Conservation (phyloP, 805 yeast genomes). For the Kazachstania viticola region DNA sequence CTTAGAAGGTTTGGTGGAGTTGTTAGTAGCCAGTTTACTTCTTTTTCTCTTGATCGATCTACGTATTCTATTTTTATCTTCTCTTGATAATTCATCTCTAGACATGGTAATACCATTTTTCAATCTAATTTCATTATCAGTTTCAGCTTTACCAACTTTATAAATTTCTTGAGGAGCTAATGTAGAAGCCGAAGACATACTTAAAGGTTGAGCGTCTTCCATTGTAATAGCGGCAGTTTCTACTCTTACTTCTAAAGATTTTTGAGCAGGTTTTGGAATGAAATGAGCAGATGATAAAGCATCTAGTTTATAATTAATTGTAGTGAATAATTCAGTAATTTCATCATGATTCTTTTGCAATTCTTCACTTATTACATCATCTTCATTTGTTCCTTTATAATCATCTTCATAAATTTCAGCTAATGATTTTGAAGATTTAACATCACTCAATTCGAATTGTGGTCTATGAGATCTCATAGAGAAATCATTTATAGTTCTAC, state of each 20-base stretch:
- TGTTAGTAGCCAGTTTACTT: conserved; percentile 34
- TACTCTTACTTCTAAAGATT: conserved; percentile 68
- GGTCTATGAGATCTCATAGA: conserved; percentile 41
- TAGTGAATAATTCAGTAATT: conserved; percentile 51
- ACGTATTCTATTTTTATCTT: conserved; percentile 78
- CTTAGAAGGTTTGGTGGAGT: conserved; percentile 22
- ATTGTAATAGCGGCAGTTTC: conserved; percentile 71
- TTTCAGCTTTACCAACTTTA: conserved; percentile 35
- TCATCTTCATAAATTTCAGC: conserved; percentile 92
- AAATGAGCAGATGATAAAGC: conserved; percentile 90
- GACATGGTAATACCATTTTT: conserved; percentile 73
- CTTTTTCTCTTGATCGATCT: conserved; percentile 77
- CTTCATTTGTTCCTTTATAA: conserved; percentile 40
- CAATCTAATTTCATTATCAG: conserved; percentile 52
- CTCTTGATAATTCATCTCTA: conserved; percentile 70
- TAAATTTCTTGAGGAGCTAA: conserved; percentile 95
- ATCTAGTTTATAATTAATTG: conserved; percentile 63
- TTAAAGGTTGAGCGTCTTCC: conserved; percentile 95
- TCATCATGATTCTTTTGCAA: conserved; percentile 67
- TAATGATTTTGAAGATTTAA: conserved; percentile 74
- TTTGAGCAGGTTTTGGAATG: conserved; percentile 81
- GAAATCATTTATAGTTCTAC: conserved; percentile 55
- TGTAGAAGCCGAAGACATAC: conserved; percentile 57
- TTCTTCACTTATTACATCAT: conserved; percentile 47
- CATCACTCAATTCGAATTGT: conserved; percentile 61